Evolutionary conservation across 2,329 filamentous ascomycete genomes (phyloP), one percentile per base, ranked within the genome.

Genomic region (Pseudocercospora fuligena): DNA sequence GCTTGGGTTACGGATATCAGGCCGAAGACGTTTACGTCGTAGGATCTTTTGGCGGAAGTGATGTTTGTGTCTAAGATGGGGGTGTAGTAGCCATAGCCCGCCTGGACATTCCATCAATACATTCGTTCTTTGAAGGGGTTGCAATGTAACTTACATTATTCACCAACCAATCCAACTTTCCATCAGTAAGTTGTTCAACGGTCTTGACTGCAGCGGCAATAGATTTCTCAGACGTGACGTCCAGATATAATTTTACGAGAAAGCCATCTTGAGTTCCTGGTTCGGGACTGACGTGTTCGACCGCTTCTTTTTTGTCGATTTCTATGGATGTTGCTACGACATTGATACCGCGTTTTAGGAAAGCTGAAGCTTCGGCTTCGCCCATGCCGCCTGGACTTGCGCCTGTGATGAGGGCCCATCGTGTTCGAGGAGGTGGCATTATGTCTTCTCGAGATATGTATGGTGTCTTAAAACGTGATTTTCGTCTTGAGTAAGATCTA

Each of bases 11-110:
- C 66, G 8, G 73, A 65, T 53, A 78, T 68, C 0, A 73, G 74
- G 0, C 85, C 85, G 57, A 81, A 83, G 29, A 87, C 72, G 65
- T 87, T 87, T 62, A 86, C 81, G 43, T 85, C 82, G 73, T 80
- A 84, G 70, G 72, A 80, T 81, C 84, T 78, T 83, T 86, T n/a
- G 81, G 57, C 1, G 76, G 73, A 1, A 74, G 65, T 19, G 74
- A 72, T 5, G 64, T 36, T 16, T 3, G 9, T 67, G 19, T 78
- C 77, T 7, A 72, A 68, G 1, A 79, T 51, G 0, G 73, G 74
- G 5, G 64, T 66, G 56, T 70, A 77, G 21, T 73, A 70, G 1
- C 76, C 76, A 1, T 73, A 74, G 0, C 81, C 82, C 0, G 83
- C 83, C 51, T 54, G 21, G 1, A 36, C 33, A 14, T 14, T 2